Evolutionary conservation across 2,329 filamentous ascomycete genomes (phyloP), one percentile per base, ranked within the genome.

Genomic region (Metarhizium humberi): DNA sequence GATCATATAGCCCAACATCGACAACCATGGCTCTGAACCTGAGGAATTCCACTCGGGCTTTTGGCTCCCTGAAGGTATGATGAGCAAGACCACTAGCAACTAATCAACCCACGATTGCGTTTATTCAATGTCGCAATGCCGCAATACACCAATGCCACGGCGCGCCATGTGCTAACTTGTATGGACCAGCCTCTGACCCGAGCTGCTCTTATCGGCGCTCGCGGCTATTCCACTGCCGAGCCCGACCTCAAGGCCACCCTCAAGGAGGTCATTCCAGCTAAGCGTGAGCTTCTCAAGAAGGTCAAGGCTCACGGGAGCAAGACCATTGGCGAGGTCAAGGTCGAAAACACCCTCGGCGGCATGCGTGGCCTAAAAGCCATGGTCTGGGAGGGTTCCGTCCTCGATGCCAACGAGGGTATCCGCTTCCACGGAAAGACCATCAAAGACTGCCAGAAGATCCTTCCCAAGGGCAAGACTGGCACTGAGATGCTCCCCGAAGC

Each of bases 281-380:
- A 97, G 78, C 85, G 92, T 53, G 92, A 96, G 72, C 85, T 96
- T 20, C 76, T 97, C 65, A 94, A 96, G 75, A 88, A 92, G 73
- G 89, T 97, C 75, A 97, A 96, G 78, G 82, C 86, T 56, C 84
- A 92, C 70, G 81, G 83, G 53, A 82, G 86, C 66, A 94, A 92
- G 73, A 85, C 86, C 57, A 86, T 97, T 65, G 92, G 92, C 56
- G 89, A 96, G 66, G 85, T 97, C 73, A 96, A 92, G 78, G 84
- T 97, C 49, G 89, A 92, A 73, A 96, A 94, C 74, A 90, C 90
- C 25, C 84, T 97, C 63, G 94, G 94, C 64, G 94, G 94, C 67
- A 97, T 97, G 94, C 88, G 92, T 73, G 92, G 92, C 43, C 82
- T 99, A 63, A 96, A 96, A 76, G 89, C 92, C 63, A 96, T 99